phyloP scores from a whole-genome alignment of 768 basidiomycete species.

The Xanthoconium stramineum region DNA sequence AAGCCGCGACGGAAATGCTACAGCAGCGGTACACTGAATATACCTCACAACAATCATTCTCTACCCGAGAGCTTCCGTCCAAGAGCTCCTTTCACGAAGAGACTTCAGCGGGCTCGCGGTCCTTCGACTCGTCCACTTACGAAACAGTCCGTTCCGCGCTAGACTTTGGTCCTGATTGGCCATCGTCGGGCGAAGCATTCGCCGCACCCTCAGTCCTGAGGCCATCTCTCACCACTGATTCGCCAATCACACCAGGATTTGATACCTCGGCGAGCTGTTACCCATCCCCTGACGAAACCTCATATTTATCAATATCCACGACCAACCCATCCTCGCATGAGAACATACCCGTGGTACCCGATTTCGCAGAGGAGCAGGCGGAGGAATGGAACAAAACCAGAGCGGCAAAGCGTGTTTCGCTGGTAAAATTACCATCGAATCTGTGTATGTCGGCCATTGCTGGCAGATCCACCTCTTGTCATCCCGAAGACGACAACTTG shows the following conservation, averaged over 20 bases:
- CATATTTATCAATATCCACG: slow-evolving; percentile 20
- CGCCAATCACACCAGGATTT: slow-evolving; percentile 29
- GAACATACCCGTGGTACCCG: slow-evolving; percentile 43
- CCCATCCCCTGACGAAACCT: slow-evolving; percentile 28
- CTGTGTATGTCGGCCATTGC: slow-evolving; percentile 30
- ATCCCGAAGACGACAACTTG: neutral
- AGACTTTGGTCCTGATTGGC: slow-evolving; percentile 53
- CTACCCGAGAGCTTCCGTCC: slow-evolving; percentile 26
- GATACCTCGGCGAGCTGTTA: slow-evolving; percentile 33
- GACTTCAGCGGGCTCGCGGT: slow-evolving; percentile 11
- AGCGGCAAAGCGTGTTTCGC: slow-evolving; percentile 80
- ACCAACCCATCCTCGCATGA: slow-evolving; percentile 36
- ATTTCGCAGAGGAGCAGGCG: slow-evolving; percentile 64
- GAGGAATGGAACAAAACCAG: slow-evolving; percentile 87
- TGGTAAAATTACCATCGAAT: slow-evolving; percentile 68
- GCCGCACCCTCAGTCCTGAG: slow-evolving; percentile 31
- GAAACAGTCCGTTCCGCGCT: slow-evolving; percentile 71
- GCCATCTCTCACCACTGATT: slow-evolving; percentile 32
- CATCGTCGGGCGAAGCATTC: slow-evolving; percentile 40
- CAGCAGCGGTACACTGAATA: slow-evolving; percentile 39
- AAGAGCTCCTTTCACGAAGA: slow-evolving; percentile 15
- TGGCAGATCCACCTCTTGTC: slow-evolving; percentile 12
- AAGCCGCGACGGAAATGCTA: slow-evolving; percentile 66
- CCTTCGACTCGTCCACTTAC: slow-evolving; percentile 44
- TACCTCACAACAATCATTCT: slow-evolving; percentile 33